These are phyloP conservation scores for Aureobasidium pullulans DNA, from an alignment of 2,329 filamentous ascomycete genomes.

Conservation along the genomic window DNA sequence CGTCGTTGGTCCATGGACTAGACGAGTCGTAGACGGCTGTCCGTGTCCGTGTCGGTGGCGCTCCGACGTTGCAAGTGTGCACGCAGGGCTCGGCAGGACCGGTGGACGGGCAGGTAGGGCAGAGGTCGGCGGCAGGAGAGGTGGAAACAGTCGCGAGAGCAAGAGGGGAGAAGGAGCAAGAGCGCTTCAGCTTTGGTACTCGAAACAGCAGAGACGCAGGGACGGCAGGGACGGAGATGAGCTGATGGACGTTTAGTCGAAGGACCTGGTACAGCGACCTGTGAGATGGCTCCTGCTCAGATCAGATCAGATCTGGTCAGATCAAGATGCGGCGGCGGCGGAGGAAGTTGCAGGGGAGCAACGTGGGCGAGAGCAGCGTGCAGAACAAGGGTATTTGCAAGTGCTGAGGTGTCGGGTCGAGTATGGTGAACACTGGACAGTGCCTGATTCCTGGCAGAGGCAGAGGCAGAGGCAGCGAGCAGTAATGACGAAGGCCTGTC, in stretches of 20 bases:
- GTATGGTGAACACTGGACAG: neutral
- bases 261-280: neutral
- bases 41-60: slow-evolving; percentile 4
- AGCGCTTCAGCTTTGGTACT: neutral
- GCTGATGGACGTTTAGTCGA: neutral
- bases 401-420: neutral
- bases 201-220: neutral
- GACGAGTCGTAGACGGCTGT: slow-evolving; percentile 2
- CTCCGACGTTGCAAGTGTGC: slow-evolving; percentile 3
- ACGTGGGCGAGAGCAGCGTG: slow-evolving; percentile 3
- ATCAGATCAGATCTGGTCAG: slow-evolving; percentile 5
- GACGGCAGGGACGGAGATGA: slow-evolving; percentile 7
- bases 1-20: slow-evolving; percentile 7
- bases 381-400: neutral
- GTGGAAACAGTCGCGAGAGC: neutral
- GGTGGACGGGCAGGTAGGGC: neutral
- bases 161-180: neutral
- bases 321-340: neutral
- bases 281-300: slow-evolving; percentile 6
- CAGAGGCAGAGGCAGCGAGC: too few species aligned
- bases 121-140: neutral
- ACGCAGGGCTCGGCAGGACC: slow-evolving; percentile 3
- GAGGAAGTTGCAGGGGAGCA: neutral
- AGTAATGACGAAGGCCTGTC: neutral
- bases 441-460: neutral